A percentile compares a stretch with the other conserved stretches of the same genome.
phyloP scores from a whole-genome alignment of 495 filamentous ascomycete species.

The Diplogelasinospora grovesii region DNA sequence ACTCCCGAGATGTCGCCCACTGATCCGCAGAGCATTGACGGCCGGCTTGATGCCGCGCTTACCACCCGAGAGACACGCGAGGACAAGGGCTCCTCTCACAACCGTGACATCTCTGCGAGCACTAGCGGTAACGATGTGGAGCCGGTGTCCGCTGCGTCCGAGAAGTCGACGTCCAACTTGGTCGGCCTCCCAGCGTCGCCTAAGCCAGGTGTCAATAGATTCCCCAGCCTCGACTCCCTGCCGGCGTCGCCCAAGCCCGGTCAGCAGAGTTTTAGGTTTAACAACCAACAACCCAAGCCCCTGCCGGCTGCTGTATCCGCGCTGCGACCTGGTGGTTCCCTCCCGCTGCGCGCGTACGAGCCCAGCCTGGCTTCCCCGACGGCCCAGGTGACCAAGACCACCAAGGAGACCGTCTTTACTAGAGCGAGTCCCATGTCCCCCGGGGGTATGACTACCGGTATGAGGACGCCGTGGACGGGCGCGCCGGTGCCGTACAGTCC shows the following conservation, averaged over 20 bases:
- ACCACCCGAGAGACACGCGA: constrained; percentile 7
- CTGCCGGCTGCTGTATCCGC: constrained; percentile 18
- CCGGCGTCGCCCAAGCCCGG: constrained; percentile 40
- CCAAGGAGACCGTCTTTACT: constrained; percentile 76
- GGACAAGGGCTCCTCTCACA: constrained; percentile 17
- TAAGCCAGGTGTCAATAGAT: constrained; percentile 39
- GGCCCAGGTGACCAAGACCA: constrained; percentile 37
- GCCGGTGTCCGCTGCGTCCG: constrained; percentile 36
- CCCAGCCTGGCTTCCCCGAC: constrained; percentile 45
- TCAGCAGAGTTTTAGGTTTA: constrained; percentile 26
- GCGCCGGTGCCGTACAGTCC: constrained; percentile 76
- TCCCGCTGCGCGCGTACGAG: constrained; percentile 60
- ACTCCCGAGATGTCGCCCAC: constrained; percentile 44
- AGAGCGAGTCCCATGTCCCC: constrained; percentile 41
- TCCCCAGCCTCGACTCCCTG: constrained; percentile 36
- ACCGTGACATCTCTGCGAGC: constrained; percentile 26
- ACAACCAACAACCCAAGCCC: background rate
- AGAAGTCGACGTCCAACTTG: constrained; percentile 34
- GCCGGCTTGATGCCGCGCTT: constrained; percentile 35
- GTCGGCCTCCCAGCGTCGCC: constrained; percentile 42
- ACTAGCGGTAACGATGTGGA: constrained; percentile 23
- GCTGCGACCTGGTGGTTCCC: constrained; percentile 39
- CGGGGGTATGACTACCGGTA: constrained; percentile 28
- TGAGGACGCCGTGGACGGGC: constrained; percentile 61
- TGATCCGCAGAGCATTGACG: constrained; percentile 42